Conservation (phyloP, 164 flowering plant genomes). For the Berberis thunbergii region DNA sequence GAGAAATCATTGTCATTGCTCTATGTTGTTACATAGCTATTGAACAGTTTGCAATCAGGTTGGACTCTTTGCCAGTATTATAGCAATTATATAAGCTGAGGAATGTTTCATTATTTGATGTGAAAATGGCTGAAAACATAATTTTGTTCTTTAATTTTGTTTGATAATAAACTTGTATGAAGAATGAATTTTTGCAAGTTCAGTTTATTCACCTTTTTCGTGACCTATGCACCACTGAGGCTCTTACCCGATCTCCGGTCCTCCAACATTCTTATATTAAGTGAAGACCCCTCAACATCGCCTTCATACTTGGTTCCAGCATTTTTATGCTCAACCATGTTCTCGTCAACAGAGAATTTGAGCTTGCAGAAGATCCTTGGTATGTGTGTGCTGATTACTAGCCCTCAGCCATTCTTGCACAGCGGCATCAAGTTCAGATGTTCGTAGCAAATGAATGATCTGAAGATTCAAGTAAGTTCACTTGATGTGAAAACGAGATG, state of each 20-base stretch:
- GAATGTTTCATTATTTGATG: too few species aligned
- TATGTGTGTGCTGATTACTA: slow-evolving; percentile 3
- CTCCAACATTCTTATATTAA: neutral
- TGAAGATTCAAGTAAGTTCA: neutral
- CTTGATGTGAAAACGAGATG: neutral
- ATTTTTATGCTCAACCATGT: too few species aligned
- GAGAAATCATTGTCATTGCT: too few species aligned
- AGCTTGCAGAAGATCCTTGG: slow-evolving; percentile 9
- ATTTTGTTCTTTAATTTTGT: too few species aligned
- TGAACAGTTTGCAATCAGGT: too few species aligned
- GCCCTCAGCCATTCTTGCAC: slow-evolving; percentile 10
- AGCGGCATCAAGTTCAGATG: neutral
- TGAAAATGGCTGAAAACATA: too few species aligned
- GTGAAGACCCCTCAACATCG: too few species aligned
- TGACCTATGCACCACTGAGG: slow-evolving; percentile 19
- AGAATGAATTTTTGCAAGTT: neutral
- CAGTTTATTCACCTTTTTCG: slow-evolving; percentile 30
- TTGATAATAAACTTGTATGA: too few species aligned
- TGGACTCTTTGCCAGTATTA: too few species aligned
- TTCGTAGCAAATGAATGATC: neutral
- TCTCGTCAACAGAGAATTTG: neutral
- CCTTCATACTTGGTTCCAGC: too few species aligned
- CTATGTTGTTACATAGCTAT: too few species aligned
- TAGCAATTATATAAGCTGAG: too few species aligned
- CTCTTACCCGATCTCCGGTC: slow-evolving; percentile 10